Percentiles rank a stretch among this genome's conserved stretches.
Conservation (phyloP, 768 basidiomycete species). For the Antrodiella citrinella region DNA sequence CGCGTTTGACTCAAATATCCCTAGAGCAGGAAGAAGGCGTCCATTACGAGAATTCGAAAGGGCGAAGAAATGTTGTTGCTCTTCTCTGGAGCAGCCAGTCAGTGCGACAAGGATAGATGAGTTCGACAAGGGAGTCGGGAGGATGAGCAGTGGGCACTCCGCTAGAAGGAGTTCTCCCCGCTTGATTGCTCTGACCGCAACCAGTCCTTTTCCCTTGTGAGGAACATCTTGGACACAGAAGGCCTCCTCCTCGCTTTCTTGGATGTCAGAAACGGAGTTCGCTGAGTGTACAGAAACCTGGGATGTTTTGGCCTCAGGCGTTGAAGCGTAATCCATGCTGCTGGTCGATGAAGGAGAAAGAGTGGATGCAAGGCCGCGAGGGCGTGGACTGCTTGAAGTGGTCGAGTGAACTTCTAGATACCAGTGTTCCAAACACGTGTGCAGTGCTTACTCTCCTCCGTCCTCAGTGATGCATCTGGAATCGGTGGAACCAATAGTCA, state of each 20-base stretch:
- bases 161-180: slow-evolving; percentile 18
- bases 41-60: slow-evolving; percentile 17
- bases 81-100: slow-evolving; percentile 15
- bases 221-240: slow-evolving; percentile 9
- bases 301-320: not conserved
- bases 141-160: slow-evolving; percentile 23
- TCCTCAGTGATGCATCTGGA: no score
- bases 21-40: slow-evolving; percentile 18
- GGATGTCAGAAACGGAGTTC: not conserved
- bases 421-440: not conserved
- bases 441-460: no score
- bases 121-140: slow-evolving; percentile 11
- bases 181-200: slow-evolving; percentile 19
- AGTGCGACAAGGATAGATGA: slow-evolving; percentile 18
- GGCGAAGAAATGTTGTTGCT: slow-evolving; percentile 20
- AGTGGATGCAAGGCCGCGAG: no score
- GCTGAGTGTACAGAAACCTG: not conserved
- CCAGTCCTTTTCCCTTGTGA: slow-evolving; percentile 19
- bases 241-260: not conserved
- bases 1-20: slow-evolving; percentile 24
- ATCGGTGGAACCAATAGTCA: no score
- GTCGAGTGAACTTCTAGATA: no score
- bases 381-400: no score
- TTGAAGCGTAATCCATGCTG: not conserved
- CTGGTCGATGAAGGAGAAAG: not conserved